Evolutionary conservation across 768 basidiomycete species (phyloP).

Genomic region (Psilocybe azurescens): DNA sequence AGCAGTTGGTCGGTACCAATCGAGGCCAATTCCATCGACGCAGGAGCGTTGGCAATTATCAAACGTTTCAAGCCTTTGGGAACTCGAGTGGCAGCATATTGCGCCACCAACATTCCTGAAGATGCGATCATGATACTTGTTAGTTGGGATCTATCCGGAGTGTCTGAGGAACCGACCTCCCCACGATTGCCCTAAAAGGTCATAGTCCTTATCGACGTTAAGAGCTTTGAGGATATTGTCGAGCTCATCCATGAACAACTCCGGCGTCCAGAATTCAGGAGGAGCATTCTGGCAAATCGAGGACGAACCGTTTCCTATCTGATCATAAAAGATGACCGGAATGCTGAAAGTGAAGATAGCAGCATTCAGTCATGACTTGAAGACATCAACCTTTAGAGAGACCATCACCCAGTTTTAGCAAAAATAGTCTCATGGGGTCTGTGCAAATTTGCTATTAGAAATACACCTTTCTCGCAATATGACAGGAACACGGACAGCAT

Average conservation of each 20-base stretch:
- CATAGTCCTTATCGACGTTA: slow-evolving; percentile 46
- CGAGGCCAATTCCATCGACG: slow-evolving; percentile 34
- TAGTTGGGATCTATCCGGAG: not conserved
- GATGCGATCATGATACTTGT: not conserved
- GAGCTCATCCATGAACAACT: slow-evolving; percentile 59
- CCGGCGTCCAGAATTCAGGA: slow-evolving; percentile 57
- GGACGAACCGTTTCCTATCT: slow-evolving; percentile 56
- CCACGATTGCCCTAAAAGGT: slow-evolving; percentile 56
- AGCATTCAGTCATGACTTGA: not conserved
- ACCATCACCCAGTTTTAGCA: slow-evolving; percentile 15
- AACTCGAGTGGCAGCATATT: slow-evolving; percentile 22
- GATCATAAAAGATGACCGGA: slow-evolving; percentile 61
- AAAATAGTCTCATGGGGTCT: slow-evolving; percentile 22
- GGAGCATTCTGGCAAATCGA: slow-evolving; percentile 56
- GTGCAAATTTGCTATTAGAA: not conserved
- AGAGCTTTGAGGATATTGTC: slow-evolving; percentile 50
- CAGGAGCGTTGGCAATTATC: slow-evolving; percentile 36
- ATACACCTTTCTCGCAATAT: not conserved
- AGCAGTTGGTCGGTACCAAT: slow-evolving; percentile 30
- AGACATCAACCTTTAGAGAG: no score
- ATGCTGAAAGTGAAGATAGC: slow-evolving; percentile 40
- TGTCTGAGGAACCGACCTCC: slow-evolving; percentile 24
- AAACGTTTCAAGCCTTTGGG: slow-evolving; percentile 30
- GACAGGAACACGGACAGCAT: slow-evolving; percentile 30
- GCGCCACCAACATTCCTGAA: slow-evolving; percentile 25